Percentiles rank a stretch among this genome's conserved stretches.
phyloP scores from a whole-genome alignment of 176 grass and related monocot species.

The Tuctoria greenei region DNA sequence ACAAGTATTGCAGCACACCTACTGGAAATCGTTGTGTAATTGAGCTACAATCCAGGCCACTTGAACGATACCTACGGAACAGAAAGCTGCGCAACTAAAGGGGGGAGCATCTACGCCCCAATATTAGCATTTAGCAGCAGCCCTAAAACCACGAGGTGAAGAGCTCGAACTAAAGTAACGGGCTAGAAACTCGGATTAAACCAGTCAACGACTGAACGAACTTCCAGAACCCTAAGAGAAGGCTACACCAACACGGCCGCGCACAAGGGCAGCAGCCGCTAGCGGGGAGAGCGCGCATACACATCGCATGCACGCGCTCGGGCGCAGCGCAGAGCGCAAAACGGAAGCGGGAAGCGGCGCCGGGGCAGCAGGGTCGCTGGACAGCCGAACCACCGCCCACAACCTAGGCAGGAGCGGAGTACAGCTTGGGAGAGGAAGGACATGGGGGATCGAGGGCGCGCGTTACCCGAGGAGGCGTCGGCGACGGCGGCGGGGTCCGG shows the following conservation, averaged over 20 bases:
- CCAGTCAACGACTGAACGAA: background rate
- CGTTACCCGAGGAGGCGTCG: conserved; percentile 22
- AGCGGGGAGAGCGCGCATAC: background rate
- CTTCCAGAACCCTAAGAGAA: conserved; percentile 30
- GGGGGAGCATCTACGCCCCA: background rate
- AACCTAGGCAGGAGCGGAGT: background rate
- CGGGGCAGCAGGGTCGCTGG: background rate
- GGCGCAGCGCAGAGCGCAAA: background rate
- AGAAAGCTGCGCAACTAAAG: background rate
- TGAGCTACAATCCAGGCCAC: background rate
- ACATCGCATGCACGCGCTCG: background rate
- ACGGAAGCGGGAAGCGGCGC: background rate
- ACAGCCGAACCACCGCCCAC: background rate
- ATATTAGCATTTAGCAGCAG: background rate
- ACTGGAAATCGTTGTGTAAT: background rate
- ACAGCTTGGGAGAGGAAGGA: background rate
- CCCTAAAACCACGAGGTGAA: conserved; percentile 20
- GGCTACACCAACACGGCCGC: background rate
- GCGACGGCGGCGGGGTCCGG: conserved; percentile 5
- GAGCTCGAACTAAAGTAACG: background rate
- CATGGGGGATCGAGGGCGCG: background rate
- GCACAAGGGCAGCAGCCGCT: background rate
- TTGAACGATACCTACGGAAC: background rate
- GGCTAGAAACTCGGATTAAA: background rate
- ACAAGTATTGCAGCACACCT: conserved; percentile 3